Conservation (phyloP, 2,329 filamentous ascomycete genomes). For the Ophiobolus disseminans region DNA sequence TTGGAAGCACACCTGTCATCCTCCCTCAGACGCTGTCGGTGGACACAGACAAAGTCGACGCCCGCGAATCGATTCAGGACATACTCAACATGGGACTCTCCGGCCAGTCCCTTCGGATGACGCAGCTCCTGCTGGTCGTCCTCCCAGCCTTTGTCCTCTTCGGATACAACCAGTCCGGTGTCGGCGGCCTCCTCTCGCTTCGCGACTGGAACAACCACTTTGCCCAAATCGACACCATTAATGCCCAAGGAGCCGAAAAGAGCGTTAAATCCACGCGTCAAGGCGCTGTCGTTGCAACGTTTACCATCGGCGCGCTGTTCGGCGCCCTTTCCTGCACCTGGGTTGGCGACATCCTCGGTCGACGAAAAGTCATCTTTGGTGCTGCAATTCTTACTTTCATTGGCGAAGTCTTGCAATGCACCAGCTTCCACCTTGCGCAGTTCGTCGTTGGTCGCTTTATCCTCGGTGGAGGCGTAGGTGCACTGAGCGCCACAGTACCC, state of each 20-base stretch:
- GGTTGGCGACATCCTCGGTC: slow-evolving; percentile 55
- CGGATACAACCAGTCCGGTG: slow-evolving; percentile 61
- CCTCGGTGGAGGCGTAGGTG: slow-evolving; percentile 54
- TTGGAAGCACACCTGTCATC: not conserved
- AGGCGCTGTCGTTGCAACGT: slow-evolving; percentile 55
- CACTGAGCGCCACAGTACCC: slow-evolving; percentile 54
- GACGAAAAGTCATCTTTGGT: slow-evolving; percentile 54
- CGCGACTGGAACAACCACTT: slow-evolving; percentile 54
- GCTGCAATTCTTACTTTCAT: slow-evolving; percentile 52
- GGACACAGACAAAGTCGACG: too few relatives aligned
- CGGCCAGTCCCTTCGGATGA: slow-evolving; percentile 37
- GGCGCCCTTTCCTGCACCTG: slow-evolving; percentile 56
- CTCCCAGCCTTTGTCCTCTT: slow-evolving; percentile 56
- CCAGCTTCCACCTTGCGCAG: slow-evolving; percentile 55
- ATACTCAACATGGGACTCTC: slow-evolving; percentile 21
- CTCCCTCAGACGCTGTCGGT: not conserved
- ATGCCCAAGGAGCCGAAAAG: slow-evolving; percentile 53
- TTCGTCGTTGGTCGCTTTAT: slow-evolving; percentile 57
- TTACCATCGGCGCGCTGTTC: slow-evolving; percentile 56
- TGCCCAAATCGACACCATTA: slow-evolving; percentile 58
- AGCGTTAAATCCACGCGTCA: slow-evolving; percentile 55
- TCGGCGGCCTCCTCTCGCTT: slow-evolving; percentile 57
- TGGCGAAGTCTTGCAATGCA: slow-evolving; percentile 54
- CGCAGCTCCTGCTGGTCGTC: slow-evolving; percentile 49
- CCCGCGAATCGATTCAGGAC: too few relatives aligned